A percentile compares a stretch with the other conserved stretches of the same genome.
Conservation (phyloP, 2,329 filamentous ascomycete species). For the Aureobasidium sp. region DNA sequence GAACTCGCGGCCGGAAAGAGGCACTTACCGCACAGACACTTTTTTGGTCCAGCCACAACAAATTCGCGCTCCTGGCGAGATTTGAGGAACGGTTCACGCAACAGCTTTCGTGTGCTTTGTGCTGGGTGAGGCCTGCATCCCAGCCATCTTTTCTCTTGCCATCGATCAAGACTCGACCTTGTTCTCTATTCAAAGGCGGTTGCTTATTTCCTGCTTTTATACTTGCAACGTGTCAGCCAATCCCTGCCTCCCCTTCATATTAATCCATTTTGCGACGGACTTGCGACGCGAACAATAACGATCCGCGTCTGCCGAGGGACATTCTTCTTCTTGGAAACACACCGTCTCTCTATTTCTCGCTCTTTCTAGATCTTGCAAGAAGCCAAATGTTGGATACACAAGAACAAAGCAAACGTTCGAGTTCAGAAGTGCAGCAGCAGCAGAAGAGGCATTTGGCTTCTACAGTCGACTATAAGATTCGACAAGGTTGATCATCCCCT, state of each 20-base stretch:
- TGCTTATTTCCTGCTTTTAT: constrained; percentile 6
- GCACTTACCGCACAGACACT: not conserved
- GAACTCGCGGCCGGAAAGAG: not conserved
- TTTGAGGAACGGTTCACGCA: constrained; percentile 11
- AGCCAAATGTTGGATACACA: constrained; percentile 13
- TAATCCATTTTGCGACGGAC: not conserved
- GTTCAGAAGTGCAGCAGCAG: not conserved
- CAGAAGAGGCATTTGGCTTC: not conserved
- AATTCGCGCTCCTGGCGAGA: constrained; percentile 13
- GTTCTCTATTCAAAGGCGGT: not conserved
- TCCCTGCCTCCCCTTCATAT: not conserved
- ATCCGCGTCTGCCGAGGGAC: not conserved
- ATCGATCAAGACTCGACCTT: not conserved
- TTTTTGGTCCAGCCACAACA: constrained; percentile 4
- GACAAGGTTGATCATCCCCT: not conserved
- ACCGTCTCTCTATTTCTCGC: not conserved
- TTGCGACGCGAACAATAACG: not conserved
- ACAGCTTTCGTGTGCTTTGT: not conserved
- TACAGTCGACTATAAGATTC: not conserved
- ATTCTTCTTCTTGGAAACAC: not conserved
- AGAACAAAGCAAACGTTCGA: constrained; percentile 6
- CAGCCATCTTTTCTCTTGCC: not conserved
- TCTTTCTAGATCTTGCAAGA: constrained; percentile 9
- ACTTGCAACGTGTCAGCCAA: not conserved
- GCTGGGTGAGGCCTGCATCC: not conserved